phyloP scores from a whole-genome alignment of 768 basidiomycete species.

The Mycena pura region DNA sequence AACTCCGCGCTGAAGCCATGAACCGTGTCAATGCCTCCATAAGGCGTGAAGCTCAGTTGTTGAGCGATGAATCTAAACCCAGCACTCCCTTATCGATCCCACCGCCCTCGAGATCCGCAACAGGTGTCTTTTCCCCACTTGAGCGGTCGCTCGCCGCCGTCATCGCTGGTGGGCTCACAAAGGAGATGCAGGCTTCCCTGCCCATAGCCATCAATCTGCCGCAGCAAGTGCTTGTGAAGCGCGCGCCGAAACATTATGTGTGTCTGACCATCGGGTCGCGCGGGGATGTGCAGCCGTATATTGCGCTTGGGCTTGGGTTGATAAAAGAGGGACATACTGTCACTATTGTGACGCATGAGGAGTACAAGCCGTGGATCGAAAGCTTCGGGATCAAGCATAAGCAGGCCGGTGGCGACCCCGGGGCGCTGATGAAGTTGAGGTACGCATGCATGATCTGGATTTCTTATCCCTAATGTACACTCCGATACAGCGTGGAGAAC shows the following conservation, averaged over 20 bases:
- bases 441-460: constrained; percentile 12
- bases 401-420: constrained; percentile 72
- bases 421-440: constrained; percentile 70
- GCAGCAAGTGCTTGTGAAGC: constrained; percentile 35
- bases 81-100: neutral
- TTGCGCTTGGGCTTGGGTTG: constrained; percentile 59
- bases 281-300: constrained; percentile 70
- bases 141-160: constrained; percentile 46
- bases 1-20: constrained; percentile 52
- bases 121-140: constrained; percentile 52
- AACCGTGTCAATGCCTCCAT: constrained; percentile 38
- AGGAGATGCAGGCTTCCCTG: constrained; percentile 37
- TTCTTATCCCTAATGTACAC: neutral
- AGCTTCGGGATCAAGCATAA: constrained; percentile 66
- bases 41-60: constrained; percentile 15
- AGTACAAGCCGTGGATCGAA: constrained; percentile 61
- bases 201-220: constrained; percentile 61
- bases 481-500: constrained; percentile 40
- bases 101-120: constrained; percentile 34
- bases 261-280: constrained; percentile 71
- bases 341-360: constrained; percentile 64
- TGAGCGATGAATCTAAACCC: neutral
- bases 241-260: constrained; percentile 58
- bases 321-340: constrained; percentile 57
- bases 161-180: constrained; percentile 35